Evolutionary conservation across 2,329 filamentous ascomycete species (phyloP).

Genomic region (Colletotrichum filicis): DNA sequence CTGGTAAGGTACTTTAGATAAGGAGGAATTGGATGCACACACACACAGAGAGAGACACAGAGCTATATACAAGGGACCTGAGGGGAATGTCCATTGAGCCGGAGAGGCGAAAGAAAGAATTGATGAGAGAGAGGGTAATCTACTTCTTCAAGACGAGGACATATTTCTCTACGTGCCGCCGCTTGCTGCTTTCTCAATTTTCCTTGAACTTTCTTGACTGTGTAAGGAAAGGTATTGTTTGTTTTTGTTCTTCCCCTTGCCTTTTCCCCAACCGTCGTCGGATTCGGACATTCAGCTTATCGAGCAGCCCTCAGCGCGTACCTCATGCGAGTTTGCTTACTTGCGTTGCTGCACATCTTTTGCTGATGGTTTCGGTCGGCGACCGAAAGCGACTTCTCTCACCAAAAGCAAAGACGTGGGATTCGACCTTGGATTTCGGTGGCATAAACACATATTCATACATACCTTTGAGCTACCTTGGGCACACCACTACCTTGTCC

Average conservation of each 20-base stretch:
- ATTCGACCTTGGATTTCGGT: not conserved
- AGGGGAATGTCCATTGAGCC: not conserved
- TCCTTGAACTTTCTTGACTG: not conserved
- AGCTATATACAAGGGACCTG: not conserved
- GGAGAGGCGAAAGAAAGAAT: not conserved
- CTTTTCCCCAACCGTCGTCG: not conserved
- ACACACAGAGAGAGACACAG: not conserved
- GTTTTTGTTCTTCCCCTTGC: not conserved
- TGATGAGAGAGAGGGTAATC: slow-evolving; percentile 3
- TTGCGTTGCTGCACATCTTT: not conserved
- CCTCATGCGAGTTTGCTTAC: not conserved
- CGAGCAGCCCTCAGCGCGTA: not conserved
- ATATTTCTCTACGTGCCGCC: slow-evolving; percentile 11
- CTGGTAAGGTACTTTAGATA: slow-evolving; percentile 19
- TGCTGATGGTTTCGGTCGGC: slow-evolving; percentile 29
- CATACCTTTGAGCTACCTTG: not conserved
- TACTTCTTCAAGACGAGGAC: not conserved
- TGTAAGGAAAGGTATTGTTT: not conserved
- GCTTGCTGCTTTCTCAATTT: not conserved
- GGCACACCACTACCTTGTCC: not conserved
- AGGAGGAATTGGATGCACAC: slow-evolving; percentile 17
- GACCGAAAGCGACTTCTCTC: slow-evolving; percentile 26
- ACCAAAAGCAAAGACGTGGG: not conserved
- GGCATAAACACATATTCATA: not conserved
- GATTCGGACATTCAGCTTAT: not conserved